phyloP scores from a whole-genome alignment of 352 stramenopile genomes.

The Phytophthora macrochlamydospora region DNA sequence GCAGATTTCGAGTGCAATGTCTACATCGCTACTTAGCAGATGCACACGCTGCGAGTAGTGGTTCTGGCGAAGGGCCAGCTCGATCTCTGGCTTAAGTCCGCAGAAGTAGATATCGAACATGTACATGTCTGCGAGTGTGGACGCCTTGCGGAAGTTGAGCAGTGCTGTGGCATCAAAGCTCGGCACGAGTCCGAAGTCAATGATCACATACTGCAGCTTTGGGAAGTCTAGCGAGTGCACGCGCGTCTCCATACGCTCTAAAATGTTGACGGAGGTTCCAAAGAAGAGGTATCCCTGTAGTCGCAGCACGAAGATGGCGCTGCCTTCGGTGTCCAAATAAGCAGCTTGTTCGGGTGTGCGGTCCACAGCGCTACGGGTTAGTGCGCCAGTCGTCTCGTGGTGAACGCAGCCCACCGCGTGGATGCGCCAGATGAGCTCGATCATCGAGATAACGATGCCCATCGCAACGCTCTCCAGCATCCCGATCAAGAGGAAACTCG shows the following conservation, averaged over 20 bases:
- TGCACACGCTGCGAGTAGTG: slow-evolving; percentile 52
- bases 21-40: slow-evolving; percentile 54
- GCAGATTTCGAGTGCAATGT: slow-evolving; percentile 68
- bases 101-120: slow-evolving; percentile 86
- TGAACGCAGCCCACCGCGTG: slow-evolving; percentile 80
- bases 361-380: slow-evolving; percentile 70
- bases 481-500: slow-evolving; percentile 72
- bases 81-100: slow-evolving; percentile 58
- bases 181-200: slow-evolving; percentile 82
- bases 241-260: slow-evolving; percentile 76
- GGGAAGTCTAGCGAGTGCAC: slow-evolving; percentile 61
- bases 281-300: slow-evolving; percentile 87
- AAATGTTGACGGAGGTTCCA: slow-evolving; percentile 78
- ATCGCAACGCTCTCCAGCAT: slow-evolving; percentile 77
- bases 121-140: slow-evolving; percentile 62
- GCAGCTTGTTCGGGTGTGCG: slow-evolving; percentile 63
- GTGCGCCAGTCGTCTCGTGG: slow-evolving; percentile 70
- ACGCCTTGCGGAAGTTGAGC: slow-evolving; percentile 76
- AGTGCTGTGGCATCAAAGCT: slow-evolving; percentile 80
- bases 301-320: slow-evolving; percentile 72
- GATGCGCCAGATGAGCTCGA: slow-evolving; percentile 81
- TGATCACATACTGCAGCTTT: slow-evolving; percentile 69
- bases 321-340: slow-evolving; percentile 58
- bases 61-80: slow-evolving; percentile 52
- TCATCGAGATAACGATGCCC: slow-evolving; percentile 82